Base-by-base conservation (phyloP, 768 basidiomycete genomes). In the Leccinellum luteum region DNA sequence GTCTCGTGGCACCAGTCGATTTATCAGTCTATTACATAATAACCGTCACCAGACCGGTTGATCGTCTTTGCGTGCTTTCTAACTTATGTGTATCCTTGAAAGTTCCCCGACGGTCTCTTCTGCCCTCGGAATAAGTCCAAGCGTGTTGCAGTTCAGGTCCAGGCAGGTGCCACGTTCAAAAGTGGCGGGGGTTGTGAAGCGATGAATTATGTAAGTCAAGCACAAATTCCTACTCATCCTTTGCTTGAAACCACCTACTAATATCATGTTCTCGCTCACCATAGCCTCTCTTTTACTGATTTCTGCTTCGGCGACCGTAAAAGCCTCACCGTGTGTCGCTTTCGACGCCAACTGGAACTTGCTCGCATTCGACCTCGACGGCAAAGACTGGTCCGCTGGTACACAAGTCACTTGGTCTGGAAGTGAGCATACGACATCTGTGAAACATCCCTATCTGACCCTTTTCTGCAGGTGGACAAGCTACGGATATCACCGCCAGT, bases 271-370 rank as follows among this genome's bases (percentile, higher is more conserved):
- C 58, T 53, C 59, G 43, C 74, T 68, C 62, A 80, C 79, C 67
- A 60, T 78, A 75, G 80, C 70, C 81, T 74, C 79, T 83, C 82
- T 84, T 83, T 81, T 80, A 31, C 67, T 76, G 47, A 66, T 79
- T 55, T 74, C 73, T 53, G 64, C 71, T 51, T 67, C 74, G 13
- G 56, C 66, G 8, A 56, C 69, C 38, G 75, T 77, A 57, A 69
- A 64, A 32, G 74, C 78, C 2, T 72, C 74, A 17, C 78, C 85
- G 4, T 96, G 94, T 69, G 77, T 93, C 38, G 81, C 87, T 21
- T 94, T 95, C 68, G 94, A 96, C 67, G 66, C 78, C 44, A 76
- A 74, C 64, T 94, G 87, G 85, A 92, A 95, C 71, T 81, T 98
- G 52, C 84, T 92, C 52, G 90, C 87, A 21, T 92, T 98, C 69